A percentile compares a stretch with the other conserved stretches of the same genome.
phyloP scores from a whole-genome alignment of 495 filamentous ascomycete species.

The Penicillium waksmanii region DNA sequence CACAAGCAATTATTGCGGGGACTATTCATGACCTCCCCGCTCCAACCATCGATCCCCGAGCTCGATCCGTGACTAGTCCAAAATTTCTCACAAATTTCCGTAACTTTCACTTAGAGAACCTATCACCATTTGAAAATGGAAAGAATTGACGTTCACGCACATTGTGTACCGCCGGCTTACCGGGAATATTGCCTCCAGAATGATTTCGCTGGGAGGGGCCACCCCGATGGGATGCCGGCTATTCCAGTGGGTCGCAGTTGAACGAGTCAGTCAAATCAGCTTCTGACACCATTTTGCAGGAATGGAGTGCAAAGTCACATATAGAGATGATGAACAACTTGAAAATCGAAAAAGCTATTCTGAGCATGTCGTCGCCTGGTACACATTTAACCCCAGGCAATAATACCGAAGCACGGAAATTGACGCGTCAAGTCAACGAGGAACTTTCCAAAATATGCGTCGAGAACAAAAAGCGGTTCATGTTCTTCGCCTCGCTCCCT shows the following conservation, averaged over 20 bases:
- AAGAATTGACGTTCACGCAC: slow-evolving; percentile 42
- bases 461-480: slow-evolving; percentile 41
- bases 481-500: slow-evolving; percentile 56
- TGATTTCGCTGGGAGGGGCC: slow-evolving; percentile 34
- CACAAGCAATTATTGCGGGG: background rate
- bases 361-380: slow-evolving; percentile 55
- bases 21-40: background rate
- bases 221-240: slow-evolving; percentile 53
- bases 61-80: background rate
- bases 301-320: slow-evolving; percentile 48
- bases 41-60: background rate
- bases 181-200: slow-evolving; percentile 34
- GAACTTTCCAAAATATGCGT: slow-evolving; percentile 43
- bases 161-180: slow-evolving; percentile 41
- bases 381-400: slow-evolving; percentile 46
- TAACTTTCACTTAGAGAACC: background rate
- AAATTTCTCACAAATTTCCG: background rate
- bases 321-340: slow-evolving; percentile 49
- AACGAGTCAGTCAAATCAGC: background rate
- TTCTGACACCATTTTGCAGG: slow-evolving; percentile 16
- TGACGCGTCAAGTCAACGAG: slow-evolving; percentile 43
- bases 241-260: slow-evolving; percentile 35
- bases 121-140: slow-evolving; percentile 17
- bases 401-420: slow-evolving; percentile 24
- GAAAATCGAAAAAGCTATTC: slow-evolving; percentile 52